Conservation (phyloP, 257 asterid genomes). For the Salvia miltiorrhiza region DNA sequence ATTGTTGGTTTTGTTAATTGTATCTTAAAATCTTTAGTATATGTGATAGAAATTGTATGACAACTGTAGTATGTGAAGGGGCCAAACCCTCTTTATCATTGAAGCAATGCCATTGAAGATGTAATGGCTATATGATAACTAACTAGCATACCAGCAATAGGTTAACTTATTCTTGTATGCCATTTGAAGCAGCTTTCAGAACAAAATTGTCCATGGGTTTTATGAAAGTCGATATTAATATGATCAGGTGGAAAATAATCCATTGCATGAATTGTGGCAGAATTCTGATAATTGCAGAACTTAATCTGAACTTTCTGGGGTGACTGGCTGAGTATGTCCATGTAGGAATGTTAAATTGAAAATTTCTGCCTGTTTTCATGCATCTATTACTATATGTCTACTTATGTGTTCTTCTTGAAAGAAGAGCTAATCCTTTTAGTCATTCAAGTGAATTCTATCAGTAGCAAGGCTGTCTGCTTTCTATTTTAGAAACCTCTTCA, state of each 20-base stretch:
- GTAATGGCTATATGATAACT: neutral
- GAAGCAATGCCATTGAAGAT: neutral
- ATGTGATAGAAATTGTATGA: neutral
- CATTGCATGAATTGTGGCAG: neutral
- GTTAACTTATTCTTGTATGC: neutral
- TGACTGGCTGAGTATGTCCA: neutral
- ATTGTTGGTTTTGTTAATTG: neutral
- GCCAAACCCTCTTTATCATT: neutral
- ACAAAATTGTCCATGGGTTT: neutral
- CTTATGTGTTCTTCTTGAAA: neutral
- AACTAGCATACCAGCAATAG: neutral
- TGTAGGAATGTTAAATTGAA: neutral
- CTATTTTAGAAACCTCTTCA: neutral
- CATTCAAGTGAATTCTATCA: conserved; percentile 11
- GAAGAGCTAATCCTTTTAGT: neutral
- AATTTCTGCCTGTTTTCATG: neutral
- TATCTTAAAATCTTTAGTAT: neutral
- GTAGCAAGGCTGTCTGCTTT: neutral
- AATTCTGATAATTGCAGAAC: neutral
- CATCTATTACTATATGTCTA: neutral
- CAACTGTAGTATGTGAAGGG: neutral
- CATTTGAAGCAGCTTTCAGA: neutral
- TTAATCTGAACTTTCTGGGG: conserved; percentile 4
- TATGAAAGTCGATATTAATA: neutral
- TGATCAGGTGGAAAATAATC: neutral